Evolutionary conservation across 2,329 filamentous ascomycete species (phyloP).

Genomic region (Ophiostoma quercus): DNA sequence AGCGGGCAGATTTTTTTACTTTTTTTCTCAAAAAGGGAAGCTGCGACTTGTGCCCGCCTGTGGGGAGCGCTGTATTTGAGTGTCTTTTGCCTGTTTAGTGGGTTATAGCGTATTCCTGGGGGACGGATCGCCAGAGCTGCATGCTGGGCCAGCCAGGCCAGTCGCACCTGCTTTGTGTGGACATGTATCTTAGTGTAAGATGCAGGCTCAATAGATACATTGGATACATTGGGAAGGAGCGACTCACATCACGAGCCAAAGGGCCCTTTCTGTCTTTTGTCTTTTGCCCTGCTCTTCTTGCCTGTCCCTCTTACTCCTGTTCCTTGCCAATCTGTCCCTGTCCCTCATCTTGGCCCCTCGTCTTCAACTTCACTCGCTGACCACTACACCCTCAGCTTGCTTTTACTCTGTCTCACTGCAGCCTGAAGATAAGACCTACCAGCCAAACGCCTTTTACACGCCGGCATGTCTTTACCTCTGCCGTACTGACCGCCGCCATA

Average conservation of each 20-base stretch:
- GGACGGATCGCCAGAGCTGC: not conserved
- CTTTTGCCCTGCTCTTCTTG: not conserved
- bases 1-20: slow-evolving; percentile 13
- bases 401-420: not conserved
- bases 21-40: not conserved
- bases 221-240: not conserved
- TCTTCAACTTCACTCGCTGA: not conserved
- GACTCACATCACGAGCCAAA: slow-evolving; percentile 13
- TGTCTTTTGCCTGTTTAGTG: not conserved
- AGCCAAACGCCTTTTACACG: not conserved
- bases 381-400: not conserved
- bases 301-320: not conserved
- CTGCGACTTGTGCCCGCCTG: slow-evolving; percentile 8
- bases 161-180: slow-evolving; percentile 3
- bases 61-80: not conserved
- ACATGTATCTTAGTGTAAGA: not conserved
- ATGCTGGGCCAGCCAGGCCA: not conserved
- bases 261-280: not conserved
- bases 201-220: too few species aligned
- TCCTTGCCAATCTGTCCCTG: not conserved
- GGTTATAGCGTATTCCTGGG: not conserved
- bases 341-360: not conserved
- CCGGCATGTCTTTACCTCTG: not conserved
- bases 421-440: not conserved
- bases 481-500: not conserved